phyloP scores from a whole-genome alignment of 2,329 filamentous ascomycete genomes.

The Cercospora zeae-maydis region DNA sequence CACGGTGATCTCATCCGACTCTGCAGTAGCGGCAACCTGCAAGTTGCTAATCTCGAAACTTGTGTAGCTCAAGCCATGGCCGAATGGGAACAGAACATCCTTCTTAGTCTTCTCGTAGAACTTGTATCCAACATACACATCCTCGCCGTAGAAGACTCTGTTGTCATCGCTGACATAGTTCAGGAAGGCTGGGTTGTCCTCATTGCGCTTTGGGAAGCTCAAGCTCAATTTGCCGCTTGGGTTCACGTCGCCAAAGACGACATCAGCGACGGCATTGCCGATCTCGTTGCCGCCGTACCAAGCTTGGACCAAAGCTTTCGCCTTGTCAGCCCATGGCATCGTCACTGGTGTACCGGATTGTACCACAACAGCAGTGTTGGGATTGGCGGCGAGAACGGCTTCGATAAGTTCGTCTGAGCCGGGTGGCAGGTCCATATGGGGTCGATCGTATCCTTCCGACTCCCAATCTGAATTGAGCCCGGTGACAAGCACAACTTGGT shows the following conservation, averaged over 20 bases:
- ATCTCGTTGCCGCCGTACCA: slow-evolving; percentile 89
- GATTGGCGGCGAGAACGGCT: slow-evolving; percentile 63
- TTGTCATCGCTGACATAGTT: slow-evolving; percentile 71
- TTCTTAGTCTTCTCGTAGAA: slow-evolving; percentile 64
- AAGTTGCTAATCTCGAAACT: slow-evolving; percentile 63
- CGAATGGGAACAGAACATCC: slow-evolving; percentile 68
- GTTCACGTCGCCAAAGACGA: slow-evolving; percentile 69
- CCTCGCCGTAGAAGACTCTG: slow-evolving; percentile 67
- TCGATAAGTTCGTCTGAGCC: slow-evolving; percentile 63
- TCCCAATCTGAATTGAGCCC: slow-evolving; percentile 78
- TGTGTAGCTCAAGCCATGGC: slow-evolving; percentile 74
- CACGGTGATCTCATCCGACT: slow-evolving; percentile 47
- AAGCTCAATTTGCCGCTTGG: slow-evolving; percentile 72
- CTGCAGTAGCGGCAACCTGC: slow-evolving; percentile 49
- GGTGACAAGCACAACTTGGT: slow-evolving; percentile 74
- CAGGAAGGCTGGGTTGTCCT: slow-evolving; percentile 62
- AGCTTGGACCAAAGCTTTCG: slow-evolving; percentile 66
- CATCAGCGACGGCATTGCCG: slow-evolving; percentile 74
- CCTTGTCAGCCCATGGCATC: slow-evolving; percentile 66
- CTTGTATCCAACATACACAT: slow-evolving; percentile 68
- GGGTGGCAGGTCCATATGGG: slow-evolving; percentile 57
- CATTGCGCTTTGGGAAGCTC: slow-evolving; percentile 57
- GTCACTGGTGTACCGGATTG: slow-evolving; percentile 72
- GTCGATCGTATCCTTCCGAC: slow-evolving; percentile 65
- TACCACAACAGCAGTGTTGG: slow-evolving; percentile 68